Base-by-base conservation (phyloP, 805 yeast genomes). In the Novakomyces olei region DNA sequence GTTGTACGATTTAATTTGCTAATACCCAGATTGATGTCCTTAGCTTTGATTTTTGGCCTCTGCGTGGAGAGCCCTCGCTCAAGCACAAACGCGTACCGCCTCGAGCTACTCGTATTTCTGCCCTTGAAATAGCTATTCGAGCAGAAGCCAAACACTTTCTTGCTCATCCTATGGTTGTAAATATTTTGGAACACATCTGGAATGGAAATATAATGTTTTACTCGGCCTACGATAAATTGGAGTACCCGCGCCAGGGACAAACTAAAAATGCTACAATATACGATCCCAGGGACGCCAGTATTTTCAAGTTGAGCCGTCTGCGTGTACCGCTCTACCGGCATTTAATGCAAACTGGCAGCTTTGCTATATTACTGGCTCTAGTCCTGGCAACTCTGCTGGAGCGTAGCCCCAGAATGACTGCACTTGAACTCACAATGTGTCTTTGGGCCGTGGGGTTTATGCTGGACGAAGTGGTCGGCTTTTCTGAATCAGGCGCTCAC, bases 81-180 rank as follows among this genome's bases (percentile, higher is more conserved):
- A n/a, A n/a, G n/a, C n/a, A 27, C 35, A 1, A 26, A 38, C 10
- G 26, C 41, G 5, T 39, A 49, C n/a, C 48, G 51, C 8, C 41
- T 49, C 4, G 51, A 54, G 52, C 46, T 64, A 49, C 50, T n/a
- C n/a, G 68, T 39, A 46, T 55, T 5, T 45, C 53, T 30, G 61
- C 70, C 0, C 44, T 67, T 27, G 72, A 67, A 41, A 48, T 67
- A 32, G 61, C 67, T 5, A 60, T 66, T 30, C 54, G 63, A 26
- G 56, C 67, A n/a, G 62, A 61, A 35, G 62, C 71, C 2, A 67
- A 66, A 41, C 51, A 52, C 39, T 58, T 67, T 37, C 47, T 67
- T 30, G 58, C 68, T 3, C 69, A 65, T 43, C 71, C 72, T 1
- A 55, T 62, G 4, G 56, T 66, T 2, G 54, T 58, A 4, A 55